A percentile compares a stretch with the other conserved stretches of the same genome.
These are phyloP conservation scores for Rutstroemia sp. DNA, from an alignment of 2,329 filamentous ascomycete species.

Conservation along the genomic window DNA sequence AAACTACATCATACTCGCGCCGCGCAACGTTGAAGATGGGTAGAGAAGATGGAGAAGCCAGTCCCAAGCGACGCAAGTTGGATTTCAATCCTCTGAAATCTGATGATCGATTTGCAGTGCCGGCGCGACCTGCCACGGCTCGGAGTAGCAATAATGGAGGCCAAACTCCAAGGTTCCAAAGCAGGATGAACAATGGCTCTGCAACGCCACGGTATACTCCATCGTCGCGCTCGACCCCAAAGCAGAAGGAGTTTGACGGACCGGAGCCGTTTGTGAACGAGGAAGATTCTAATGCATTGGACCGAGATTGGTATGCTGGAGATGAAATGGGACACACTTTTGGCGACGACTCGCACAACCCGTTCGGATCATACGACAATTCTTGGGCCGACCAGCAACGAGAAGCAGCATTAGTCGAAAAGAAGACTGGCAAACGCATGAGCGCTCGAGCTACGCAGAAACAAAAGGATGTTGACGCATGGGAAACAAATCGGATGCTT, in stretches of 20 bases:
- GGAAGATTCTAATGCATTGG: conserved; percentile 67
- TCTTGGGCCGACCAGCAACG: conserved; percentile 64
- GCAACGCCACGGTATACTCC: conserved; percentile 30
- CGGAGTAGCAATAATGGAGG: conserved; percentile 20
- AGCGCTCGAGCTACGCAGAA: conserved; percentile 74
- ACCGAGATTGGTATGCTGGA: conserved; percentile 88
- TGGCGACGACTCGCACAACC: conserved; percentile 88
- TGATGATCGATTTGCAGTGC: conserved; percentile 46
- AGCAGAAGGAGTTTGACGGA: conserved; percentile 52
- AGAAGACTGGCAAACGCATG: conserved; percentile 66
- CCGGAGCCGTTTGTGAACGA: conserved; percentile 54
- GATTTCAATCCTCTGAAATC: conserved; percentile 47
- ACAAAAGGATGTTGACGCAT: conserved; percentile 91
- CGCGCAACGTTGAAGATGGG: conserved; percentile 29
- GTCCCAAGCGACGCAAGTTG: conserved; percentile 60
- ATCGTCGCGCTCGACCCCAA: conserved; percentile 34
- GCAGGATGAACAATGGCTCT: conserved; percentile 25
- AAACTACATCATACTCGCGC: not conserved
- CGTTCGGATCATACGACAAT: conserved; percentile 70
- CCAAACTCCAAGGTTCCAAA: conserved; percentile 33
- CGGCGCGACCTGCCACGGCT: conserved; percentile 19
- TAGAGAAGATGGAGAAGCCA: conserved; percentile 34
- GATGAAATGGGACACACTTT: conserved; percentile 81
- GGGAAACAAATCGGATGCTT: conserved; percentile 98
- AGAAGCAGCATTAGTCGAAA: conserved; percentile 69